These are phyloP conservation scores for Tolypocladium capitatum DNA, from an alignment of 2,329 filamentous ascomycete genomes.

Conservation along the genomic window DNA sequence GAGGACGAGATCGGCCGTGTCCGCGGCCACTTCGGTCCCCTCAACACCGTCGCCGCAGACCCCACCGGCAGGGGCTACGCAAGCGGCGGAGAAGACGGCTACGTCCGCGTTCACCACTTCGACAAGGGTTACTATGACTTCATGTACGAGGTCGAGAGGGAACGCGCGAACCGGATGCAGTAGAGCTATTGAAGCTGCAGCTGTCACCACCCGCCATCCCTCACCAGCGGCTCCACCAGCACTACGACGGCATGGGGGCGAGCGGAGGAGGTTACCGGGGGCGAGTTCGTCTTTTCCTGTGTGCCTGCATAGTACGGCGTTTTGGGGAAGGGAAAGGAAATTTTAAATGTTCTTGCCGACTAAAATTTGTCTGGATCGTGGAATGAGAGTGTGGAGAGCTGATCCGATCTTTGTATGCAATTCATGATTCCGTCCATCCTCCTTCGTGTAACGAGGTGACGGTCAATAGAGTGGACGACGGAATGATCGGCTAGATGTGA, in stretches of 20 bases:
- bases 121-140: conserved; percentile 99
- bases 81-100: conserved; percentile 93
- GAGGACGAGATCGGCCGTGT: conserved; percentile 98
- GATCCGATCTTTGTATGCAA: background rate
- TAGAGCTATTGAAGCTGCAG: conserved; percentile 7
- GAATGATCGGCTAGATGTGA: conserved; percentile 1
- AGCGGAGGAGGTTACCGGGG: background rate
- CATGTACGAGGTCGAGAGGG: conserved; percentile 94
- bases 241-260: background rate
- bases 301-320: conserved; percentile 31
- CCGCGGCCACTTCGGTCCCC: conserved; percentile 87
- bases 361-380: conserved; percentile 1
- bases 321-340: conserved; percentile 18
- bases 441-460: background rate
- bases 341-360: conserved; percentile 7
- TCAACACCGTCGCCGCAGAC: conserved; percentile 92
- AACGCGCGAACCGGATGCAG: conserved; percentile 41
- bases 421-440: background rate
- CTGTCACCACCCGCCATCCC: background rate
- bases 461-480: conserved; percentile 1
- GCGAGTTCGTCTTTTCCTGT: conserved; percentile 17
- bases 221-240: background rate
- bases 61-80: conserved; percentile 87
- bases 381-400: conserved; percentile 9
- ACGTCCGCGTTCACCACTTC: conserved; percentile 96